Evolutionary conservation across 2,329 filamentous ascomycete genomes (phyloP).

Genomic region (Metarhizium rileyi): DNA sequence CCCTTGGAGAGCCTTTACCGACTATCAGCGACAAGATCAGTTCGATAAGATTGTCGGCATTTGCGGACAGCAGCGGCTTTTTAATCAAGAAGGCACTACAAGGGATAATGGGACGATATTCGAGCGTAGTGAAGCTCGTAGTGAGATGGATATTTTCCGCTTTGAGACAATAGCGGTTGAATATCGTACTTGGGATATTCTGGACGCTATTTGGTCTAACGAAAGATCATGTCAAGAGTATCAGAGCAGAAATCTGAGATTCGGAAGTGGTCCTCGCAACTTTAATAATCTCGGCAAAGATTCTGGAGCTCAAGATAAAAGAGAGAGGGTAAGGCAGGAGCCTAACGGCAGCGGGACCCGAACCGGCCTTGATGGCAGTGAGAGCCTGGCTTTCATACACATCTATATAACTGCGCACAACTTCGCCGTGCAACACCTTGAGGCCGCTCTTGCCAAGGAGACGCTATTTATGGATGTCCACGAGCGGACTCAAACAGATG

Average conservation of each 20-base stretch:
- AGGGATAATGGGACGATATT: neutral
- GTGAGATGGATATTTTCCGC: neutral
- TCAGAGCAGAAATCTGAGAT: neutral
- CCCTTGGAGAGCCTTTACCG: conserved; percentile 9
- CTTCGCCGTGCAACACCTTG: neutral
- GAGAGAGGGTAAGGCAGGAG: neutral
- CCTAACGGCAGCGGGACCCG: neutral
- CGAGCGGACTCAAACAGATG: conserved; percentile 1
- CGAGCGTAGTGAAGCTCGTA: neutral
- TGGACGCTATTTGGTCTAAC: neutral
- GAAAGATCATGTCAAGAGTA: neutral
- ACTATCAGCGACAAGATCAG: neutral
- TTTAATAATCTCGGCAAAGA: neutral
- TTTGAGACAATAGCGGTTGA: neutral
- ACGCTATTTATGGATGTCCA: conserved; percentile 8
- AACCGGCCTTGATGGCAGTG: neutral
- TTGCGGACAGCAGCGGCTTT: neutral
- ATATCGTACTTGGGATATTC: neutral
- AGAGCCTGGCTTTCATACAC: neutral
- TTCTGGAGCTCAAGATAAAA: no score
- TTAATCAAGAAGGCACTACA: neutral
- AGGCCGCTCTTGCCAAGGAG: conserved; percentile 4
- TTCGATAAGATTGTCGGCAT: neutral
- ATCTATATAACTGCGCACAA: neutral
- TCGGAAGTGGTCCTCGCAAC: neutral